phyloP scores from a whole-genome alignment of 352 stramenopile genomes.

The Ophiocytium majus region DNA sequence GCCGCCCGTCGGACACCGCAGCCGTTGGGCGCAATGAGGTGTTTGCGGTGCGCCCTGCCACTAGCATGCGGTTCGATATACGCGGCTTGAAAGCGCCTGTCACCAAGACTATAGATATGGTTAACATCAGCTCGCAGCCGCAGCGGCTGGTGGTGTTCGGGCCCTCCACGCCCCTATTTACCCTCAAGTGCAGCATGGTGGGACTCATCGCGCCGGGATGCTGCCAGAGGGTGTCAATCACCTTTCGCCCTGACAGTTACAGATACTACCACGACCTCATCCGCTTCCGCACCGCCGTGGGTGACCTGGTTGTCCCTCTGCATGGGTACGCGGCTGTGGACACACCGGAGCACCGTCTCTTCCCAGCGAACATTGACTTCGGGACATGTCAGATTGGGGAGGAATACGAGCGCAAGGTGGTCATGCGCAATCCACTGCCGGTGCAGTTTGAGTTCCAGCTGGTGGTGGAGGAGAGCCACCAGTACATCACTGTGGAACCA shows the following conservation, averaged over 20 bases:
- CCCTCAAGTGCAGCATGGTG: neutral
- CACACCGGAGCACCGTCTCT: neutral
- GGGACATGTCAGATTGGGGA: neutral
- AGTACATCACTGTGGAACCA: neutral
- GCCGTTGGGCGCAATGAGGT: neutral
- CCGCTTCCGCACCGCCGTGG: neutral
- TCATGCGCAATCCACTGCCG: neutral
- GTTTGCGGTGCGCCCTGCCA: neutral
- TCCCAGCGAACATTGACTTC: neutral
- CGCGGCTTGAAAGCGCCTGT: neutral
- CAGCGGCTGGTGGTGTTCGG: slow-evolving; percentile 4
- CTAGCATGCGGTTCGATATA: neutral
- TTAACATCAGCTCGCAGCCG: neutral
- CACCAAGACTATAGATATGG: neutral
- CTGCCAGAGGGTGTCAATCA: neutral
- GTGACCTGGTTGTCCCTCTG: neutral
- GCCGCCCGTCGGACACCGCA: too few relatives aligned
- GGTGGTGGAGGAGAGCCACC: neutral
- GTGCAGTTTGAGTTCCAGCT: slow-evolving; percentile 15
- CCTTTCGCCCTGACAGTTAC: neutral
- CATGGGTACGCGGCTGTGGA: neutral
- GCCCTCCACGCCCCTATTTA: neutral
- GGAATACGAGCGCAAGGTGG: neutral
- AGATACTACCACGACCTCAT: neutral
- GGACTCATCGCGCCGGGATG: neutral